These are phyloP conservation scores for Aspergillus baeticus DNA, from an alignment of 495 filamentous ascomycete species.

Conservation along the genomic window DNA sequence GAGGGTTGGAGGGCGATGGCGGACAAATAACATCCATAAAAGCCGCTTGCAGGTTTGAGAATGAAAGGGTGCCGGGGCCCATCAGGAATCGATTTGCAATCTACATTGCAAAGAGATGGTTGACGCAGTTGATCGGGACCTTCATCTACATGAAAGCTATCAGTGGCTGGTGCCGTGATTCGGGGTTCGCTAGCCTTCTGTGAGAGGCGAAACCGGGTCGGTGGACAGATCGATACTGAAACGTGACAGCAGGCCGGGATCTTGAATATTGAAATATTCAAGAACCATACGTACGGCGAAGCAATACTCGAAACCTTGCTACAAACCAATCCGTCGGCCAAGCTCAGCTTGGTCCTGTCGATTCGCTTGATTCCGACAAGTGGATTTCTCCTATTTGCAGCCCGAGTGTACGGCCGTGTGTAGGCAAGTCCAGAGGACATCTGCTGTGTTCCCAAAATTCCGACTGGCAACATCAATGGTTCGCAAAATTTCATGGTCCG, in stretches of 20 bases:
- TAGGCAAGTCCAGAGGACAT: constrained; percentile 27
- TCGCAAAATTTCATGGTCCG: constrained; percentile 15
- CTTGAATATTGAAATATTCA: constrained; percentile 23
- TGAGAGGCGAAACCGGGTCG: constrained; percentile 22
- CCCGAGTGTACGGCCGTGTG: constrained; percentile 31
- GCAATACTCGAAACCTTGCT: constrained; percentile 47
- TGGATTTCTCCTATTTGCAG: constrained; percentile 33
- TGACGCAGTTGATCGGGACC: constrained; percentile 72
- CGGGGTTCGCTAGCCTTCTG: constrained; percentile 42
- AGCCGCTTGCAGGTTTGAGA: constrained; percentile 64
- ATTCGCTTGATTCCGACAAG: constrained; percentile 50
- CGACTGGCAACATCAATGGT: constrained; percentile 22
- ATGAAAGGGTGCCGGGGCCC: constrained; percentile 59
- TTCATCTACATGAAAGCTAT: constrained; percentile 35
- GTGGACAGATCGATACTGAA: constrained; percentile 31
- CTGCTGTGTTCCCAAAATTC: constrained; percentile 40
- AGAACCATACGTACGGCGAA: constrained; percentile 23
- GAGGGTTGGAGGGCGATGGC: constrained; percentile 56
- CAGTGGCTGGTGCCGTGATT: constrained; percentile 54
- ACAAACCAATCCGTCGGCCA: constrained; percentile 26
- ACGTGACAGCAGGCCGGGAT: constrained; percentile 40
- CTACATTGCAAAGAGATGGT: constrained; percentile 59
- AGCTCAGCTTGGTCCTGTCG: constrained; percentile 22
- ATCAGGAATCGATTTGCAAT: constrained; percentile 55
- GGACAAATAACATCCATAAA: constrained; percentile 86